These are phyloP conservation scores for Xerocomellus chrysenteron DNA, from an alignment of 768 basidiomycete species.

Conservation along the genomic window DNA sequence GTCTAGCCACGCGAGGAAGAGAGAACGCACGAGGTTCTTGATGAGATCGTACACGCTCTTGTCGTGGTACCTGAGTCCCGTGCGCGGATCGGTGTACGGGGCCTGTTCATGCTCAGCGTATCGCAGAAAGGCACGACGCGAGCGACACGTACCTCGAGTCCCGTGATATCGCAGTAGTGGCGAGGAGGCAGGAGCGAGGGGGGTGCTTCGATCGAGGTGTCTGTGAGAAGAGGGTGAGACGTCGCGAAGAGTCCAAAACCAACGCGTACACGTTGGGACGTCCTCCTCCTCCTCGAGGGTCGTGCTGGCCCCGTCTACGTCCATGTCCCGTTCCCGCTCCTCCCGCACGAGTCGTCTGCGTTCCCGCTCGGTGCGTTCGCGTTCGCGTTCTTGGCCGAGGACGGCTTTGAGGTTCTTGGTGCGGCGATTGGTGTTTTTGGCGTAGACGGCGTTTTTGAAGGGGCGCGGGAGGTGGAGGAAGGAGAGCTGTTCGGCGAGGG, in stretches of 20 bases:
- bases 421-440: constrained; percentile 67
- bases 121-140: background rate
- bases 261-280: constrained; percentile 61
- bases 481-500: constrained; percentile 71
- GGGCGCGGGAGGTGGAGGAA: constrained; percentile 68
- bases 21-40: constrained; percentile 57
- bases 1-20: background rate
- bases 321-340: constrained; percentile 41
- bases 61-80: constrained; percentile 78
- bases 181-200: constrained; percentile 75
- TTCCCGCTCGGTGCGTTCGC: constrained; percentile 74
- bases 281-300: constrained; percentile 62
- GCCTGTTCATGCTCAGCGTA: constrained; percentile 38
- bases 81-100: constrained; percentile 80
- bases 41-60: constrained; percentile 84
- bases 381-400: constrained; percentile 74
- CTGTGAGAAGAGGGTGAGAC: constrained; percentile 36
- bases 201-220: constrained; percentile 80
- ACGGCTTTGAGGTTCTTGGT: constrained; percentile 81
- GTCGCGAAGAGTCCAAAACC: too few relatives aligned
- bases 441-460: constrained; percentile 74
- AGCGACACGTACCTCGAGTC: constrained; percentile 56
- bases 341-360: constrained; percentile 49
- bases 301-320: constrained; percentile 46
- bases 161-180: constrained; percentile 85